Evolutionary conservation across 495 filamentous ascomycete species (phyloP), one percentile per base, ranked within the genome.

Genomic region (Xylaria acuta): DNA sequence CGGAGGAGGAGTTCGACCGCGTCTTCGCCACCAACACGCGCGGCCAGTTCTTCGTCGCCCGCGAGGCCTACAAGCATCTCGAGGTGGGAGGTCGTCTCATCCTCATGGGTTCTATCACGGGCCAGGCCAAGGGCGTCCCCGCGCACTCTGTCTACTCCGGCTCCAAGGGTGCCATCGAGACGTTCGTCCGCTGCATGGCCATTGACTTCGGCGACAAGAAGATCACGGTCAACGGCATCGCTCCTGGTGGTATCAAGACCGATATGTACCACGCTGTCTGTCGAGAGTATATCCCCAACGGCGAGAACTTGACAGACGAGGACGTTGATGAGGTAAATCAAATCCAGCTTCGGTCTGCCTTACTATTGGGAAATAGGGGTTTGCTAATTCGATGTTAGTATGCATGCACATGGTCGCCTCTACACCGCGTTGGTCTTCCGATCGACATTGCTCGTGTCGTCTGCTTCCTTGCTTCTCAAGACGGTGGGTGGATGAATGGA

Each of bases 41-140:
- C 8, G 93, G 89, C 0, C 93, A 95, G 81, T 94, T 94, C 86
- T 94, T 94, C 82, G 93, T 95, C 69, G 92, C 90, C 43, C 92
- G 92, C 82, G 87, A 92, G 38, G 93, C 91, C 66, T 89, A 89
- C 82, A 89, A 91, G 80, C 79, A 93, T 79, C 85, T 93, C 49
- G 84, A 89, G 80, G 80, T 85, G 6, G 88, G 90, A 67, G 93
- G 93, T 43, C 86, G 93, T 14, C 81, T 94, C 43, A 91, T 92
- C 74, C 82, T 92, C 45, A 88, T 88, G 84, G 84, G 82, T 66
- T 84, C 80, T 73, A 88, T 89, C 69, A 84, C 86, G 0, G 88
- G 87, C 16, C 80, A 81, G 34, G 76, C 86, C 63, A 79, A 82
- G 72, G 90, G 90, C 45, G 89, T 94, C 45, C 88, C 87, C 70